phyloP scores from a whole-genome alignment of 768 basidiomycete species.

The Psilocybe tampanensis region DNA sequence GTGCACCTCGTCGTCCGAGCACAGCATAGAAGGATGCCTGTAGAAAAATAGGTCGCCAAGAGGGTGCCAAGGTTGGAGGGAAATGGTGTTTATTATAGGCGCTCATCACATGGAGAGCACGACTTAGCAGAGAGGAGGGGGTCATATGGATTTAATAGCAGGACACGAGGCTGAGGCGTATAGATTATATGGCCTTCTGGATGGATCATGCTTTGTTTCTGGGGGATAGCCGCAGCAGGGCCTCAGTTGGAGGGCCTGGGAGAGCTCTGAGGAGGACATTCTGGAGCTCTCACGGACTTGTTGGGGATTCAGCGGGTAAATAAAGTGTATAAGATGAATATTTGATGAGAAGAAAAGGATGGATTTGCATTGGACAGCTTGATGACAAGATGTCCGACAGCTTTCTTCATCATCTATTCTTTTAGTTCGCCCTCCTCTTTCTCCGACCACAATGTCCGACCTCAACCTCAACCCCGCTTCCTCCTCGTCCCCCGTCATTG shows the following conservation, averaged over 20 bases:
- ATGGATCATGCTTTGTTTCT: slow-evolving; percentile 10
- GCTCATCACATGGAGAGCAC: slow-evolving; percentile 2
- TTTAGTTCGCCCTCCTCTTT: slow-evolving; percentile 7
- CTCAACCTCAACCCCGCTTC: slow-evolving; percentile 27
- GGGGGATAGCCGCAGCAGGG: slow-evolving; percentile 12
- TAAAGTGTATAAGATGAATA: slow-evolving; percentile 14
- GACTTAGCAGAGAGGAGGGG: neutral
- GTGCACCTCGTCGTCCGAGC: neutral
- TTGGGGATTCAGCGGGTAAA: slow-evolving; percentile 24
- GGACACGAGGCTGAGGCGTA: slow-evolving; percentile 15
- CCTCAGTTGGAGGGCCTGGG: neutral
- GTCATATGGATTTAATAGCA: slow-evolving; percentile 5
- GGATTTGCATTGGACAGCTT: slow-evolving; percentile 15
- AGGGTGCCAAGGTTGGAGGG: neutral
- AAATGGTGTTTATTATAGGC: slow-evolving; percentile 1
- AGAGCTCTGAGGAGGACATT: no score
- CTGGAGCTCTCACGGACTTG: slow-evolving; percentile 14
- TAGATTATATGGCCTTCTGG: slow-evolving; percentile 9
- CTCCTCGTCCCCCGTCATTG: slow-evolving; percentile 38
- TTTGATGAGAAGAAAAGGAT: slow-evolving; percentile 19
- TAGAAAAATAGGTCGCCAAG: neutral
- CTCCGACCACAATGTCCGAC: slow-evolving; percentile 16
- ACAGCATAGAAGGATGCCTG: neutral
- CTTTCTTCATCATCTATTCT: neutral
- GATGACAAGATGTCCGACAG: slow-evolving; percentile 4